Evolutionary conservation across 176 grass and related monocot species (phyloP).

Genomic region (Panicum miliaceum): DNA sequence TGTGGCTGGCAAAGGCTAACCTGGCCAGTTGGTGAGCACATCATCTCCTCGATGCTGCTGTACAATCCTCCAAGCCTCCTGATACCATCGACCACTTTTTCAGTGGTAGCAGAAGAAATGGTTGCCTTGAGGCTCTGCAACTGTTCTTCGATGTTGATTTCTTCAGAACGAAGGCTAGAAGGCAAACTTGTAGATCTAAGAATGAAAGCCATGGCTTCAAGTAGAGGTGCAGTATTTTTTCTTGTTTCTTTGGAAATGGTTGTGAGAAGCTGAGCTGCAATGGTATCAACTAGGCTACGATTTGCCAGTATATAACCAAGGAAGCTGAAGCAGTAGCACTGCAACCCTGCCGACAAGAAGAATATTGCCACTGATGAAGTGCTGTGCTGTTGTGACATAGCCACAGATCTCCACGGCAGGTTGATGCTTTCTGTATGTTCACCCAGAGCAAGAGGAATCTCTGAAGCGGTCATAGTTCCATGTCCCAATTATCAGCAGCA

Average conservation of each 20-base stretch:
- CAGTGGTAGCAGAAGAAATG: constrained; percentile 26
- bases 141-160: constrained; percentile 20
- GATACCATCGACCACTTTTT: constrained; percentile 29
- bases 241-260: background rate
- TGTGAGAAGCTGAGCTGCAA: too few species aligned
- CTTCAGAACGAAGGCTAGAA: constrained; percentile 10
- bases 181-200: constrained; percentile 42
- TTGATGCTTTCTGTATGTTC: constrained; percentile 36
- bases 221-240: background rate
- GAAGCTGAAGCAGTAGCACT: background rate
- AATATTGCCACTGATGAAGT: background rate
- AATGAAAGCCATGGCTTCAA: constrained; percentile 22
- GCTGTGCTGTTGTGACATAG: background rate
- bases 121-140: constrained; percentile 35
- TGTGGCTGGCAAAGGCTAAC: constrained; percentile 36
- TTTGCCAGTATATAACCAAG: constrained; percentile 31
- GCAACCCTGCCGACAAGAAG: constrained; percentile 28
- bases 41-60: constrained; percentile 35
- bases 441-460: constrained; percentile 20
- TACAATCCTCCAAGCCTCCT: constrained; percentile 35
- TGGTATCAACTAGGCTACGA: constrained; percentile 36
- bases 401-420: background rate
- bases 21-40: constrained; percentile 53
- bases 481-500: constrained; percentile 29
- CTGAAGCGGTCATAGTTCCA: constrained; percentile 7